Evolutionary conservation across 805 yeast species (phyloP), one percentile per base, ranked within the genome.

Genomic region (Kluyveromyces siamensis): DNA sequence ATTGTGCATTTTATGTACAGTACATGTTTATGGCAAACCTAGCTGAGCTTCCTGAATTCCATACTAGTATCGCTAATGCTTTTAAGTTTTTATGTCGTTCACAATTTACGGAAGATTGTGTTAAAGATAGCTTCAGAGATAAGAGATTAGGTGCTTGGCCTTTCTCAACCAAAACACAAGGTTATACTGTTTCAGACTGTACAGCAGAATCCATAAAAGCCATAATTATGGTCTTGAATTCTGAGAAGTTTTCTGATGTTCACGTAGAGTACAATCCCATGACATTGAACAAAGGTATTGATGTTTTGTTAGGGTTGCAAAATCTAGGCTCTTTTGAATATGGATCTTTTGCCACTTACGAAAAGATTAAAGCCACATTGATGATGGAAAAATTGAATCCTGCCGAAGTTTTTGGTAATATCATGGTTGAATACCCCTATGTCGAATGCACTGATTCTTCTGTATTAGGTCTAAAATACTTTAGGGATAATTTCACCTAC

Each of bases 381-480:
- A 51, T 80, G 37, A 60, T 93, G 50, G 99, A 93, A 62, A 59
- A 67, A 46, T 69, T 93, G 50, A 91, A 91, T 56, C 98, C 99
- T 0, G 99, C 99, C 1, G 99, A 93, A 64, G 99, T 93, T 0
- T 93, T 93, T 68, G 96, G 96, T 50, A 90, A 93, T 57, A 93
- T 93, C 50, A 93, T 93, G 99, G 95, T 93, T 25, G 99, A 93
- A 66, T 93, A 87, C 63, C 98, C 99, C 0, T 93, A 93, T 61
- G 97, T 95, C 18, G 99, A 93, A 66, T 93, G 99, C 65, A 89
- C 98, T 0, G 99, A 95, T 67, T 90, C 98, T 0, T 81, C 91
- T 0, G 95, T 93, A 6, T 69, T 93, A 36, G 99, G 99, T 0
- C 71, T 93, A 50, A 81, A 86, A 0, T 85, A 84, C 63, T 93